phyloP scores from a whole-genome alignment of 495 filamentous ascomycete species.

The Daldinia loculata region DNA sequence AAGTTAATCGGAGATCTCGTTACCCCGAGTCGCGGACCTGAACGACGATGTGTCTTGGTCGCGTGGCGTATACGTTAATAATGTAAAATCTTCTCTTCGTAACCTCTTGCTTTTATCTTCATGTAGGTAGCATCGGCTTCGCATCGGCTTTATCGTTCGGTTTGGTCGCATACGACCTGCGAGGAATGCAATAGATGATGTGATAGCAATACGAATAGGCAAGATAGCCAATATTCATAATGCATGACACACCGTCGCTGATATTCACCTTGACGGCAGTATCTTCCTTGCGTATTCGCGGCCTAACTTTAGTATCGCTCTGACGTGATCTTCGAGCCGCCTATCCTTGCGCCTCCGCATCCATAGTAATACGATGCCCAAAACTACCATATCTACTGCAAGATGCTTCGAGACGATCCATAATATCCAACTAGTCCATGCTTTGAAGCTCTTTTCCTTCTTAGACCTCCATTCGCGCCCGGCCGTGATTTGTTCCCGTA shows the following conservation, averaged over 20 bases:
- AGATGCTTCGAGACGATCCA: slow-evolving; percentile 78
- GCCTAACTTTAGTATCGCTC: slow-evolving; percentile 67
- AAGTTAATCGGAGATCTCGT: neutral
- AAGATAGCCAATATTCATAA: slow-evolving; percentile 12
- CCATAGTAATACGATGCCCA: slow-evolving; percentile 78
- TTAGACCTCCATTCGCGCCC: slow-evolving; percentile 63
- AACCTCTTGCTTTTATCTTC: neutral
- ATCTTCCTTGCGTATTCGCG: slow-evolving; percentile 67
- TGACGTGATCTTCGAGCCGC: slow-evolving; percentile 78
- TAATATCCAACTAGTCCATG: slow-evolving; percentile 78
- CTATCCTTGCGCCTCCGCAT: slow-evolving; percentile 79
- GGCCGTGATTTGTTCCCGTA: slow-evolving; percentile 88
- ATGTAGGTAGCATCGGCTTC: neutral
- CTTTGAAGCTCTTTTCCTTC: slow-evolving; percentile 64
- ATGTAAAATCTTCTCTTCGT: neutral
- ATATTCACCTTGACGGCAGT: slow-evolving; percentile 60
- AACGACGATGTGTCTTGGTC: neutral
- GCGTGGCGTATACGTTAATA: neutral
- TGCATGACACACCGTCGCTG: slow-evolving; percentile 4
- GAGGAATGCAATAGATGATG: neutral
- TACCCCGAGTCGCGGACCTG: neutral
- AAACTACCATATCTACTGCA: slow-evolving; percentile 71
- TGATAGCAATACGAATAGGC: slow-evolving; percentile 10
- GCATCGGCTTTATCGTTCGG: neutral
- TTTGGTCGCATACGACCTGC: slow-evolving; percentile 6